These are phyloP conservation scores for Yamadazyma akitaensis DNA, from an alignment of 805 yeast genomes.

Conservation along the genomic window DNA sequence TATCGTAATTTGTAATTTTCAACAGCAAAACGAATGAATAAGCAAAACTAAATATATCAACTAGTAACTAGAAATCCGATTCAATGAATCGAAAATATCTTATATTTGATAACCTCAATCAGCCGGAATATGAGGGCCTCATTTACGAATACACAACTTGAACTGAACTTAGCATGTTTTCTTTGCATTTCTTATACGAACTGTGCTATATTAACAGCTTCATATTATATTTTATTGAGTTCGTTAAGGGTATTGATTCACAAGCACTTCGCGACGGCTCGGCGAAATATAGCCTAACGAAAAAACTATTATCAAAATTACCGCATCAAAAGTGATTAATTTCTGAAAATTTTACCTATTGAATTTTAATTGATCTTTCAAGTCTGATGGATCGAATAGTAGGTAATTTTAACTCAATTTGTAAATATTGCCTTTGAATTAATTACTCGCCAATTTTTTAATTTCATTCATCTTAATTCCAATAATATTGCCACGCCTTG, in stretches of 20 bases:
- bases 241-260: background rate
- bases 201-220: too few species aligned
- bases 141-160: too few species aligned
- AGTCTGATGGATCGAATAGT: conserved; percentile 4
- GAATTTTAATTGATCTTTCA: background rate
- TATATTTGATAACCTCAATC: too few species aligned
- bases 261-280: background rate
- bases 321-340: conserved; percentile 2
- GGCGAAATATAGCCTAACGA: conserved; percentile 1
- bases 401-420: background rate
- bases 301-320: background rate
- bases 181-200: too few species aligned
- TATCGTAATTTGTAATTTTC: background rate
- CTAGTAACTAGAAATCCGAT: background rate
- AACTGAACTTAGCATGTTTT: too few species aligned
- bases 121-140: too few species aligned
- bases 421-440: background rate
- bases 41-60: background rate
- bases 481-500: background rate
- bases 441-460: background rate
- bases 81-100: background rate
- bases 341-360: conserved; percentile 5
- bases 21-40: background rate
- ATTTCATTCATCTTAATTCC: background rate
- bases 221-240: too few species aligned